These are phyloP conservation scores for Lactarius akahatsu DNA, from an alignment of 768 basidiomycete genomes.

Conservation along the genomic window DNA sequence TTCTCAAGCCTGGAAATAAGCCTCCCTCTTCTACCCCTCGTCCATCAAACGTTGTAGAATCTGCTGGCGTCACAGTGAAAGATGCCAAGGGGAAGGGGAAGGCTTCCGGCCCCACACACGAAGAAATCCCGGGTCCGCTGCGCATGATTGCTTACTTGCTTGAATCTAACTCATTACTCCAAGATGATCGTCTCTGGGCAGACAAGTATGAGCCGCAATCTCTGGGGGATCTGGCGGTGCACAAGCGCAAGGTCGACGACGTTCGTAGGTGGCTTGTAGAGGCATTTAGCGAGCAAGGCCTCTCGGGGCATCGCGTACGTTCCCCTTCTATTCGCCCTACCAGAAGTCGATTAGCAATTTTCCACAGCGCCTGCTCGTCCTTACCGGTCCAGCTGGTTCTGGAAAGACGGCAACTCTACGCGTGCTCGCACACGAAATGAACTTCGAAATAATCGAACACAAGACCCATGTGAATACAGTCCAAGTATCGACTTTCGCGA, in stretches of 20 bases:
- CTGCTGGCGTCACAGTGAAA: slow-evolving; percentile 7
- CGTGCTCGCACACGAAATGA: slow-evolving; percentile 70
- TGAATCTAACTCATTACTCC: background rate
- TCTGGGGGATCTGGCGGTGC: slow-evolving; percentile 74
- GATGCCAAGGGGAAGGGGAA: slow-evolving; percentile 33
- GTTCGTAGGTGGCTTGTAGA: slow-evolving; percentile 74
- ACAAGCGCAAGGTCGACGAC: slow-evolving; percentile 75
- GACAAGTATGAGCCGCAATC: slow-evolving; percentile 37
- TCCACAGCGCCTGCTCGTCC: slow-evolving; percentile 70
- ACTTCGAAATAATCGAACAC: slow-evolving; percentile 78
- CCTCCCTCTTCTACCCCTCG: slow-evolving; percentile 1
- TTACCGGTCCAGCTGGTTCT: slow-evolving; percentile 87
- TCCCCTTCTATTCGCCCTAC: background rate
- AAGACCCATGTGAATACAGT: slow-evolving; percentile 51
- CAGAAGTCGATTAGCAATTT: background rate
- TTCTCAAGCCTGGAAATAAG: slow-evolving; percentile 7
- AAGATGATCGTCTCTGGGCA: slow-evolving; percentile 36
- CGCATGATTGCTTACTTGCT: background rate
- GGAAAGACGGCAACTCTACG: slow-evolving; percentile 88
- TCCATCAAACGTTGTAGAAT: background rate
- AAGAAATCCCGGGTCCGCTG: slow-evolving; percentile 6
- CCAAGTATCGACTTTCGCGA: slow-evolving; percentile 47
- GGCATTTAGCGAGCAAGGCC: slow-evolving; percentile 66
- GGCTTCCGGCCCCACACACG: slow-evolving; percentile 9
- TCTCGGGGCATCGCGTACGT: slow-evolving; percentile 74